phyloP scores from a whole-genome alignment of 2,329 filamentous ascomycete genomes.

The Aschersonia sp. region DNA sequence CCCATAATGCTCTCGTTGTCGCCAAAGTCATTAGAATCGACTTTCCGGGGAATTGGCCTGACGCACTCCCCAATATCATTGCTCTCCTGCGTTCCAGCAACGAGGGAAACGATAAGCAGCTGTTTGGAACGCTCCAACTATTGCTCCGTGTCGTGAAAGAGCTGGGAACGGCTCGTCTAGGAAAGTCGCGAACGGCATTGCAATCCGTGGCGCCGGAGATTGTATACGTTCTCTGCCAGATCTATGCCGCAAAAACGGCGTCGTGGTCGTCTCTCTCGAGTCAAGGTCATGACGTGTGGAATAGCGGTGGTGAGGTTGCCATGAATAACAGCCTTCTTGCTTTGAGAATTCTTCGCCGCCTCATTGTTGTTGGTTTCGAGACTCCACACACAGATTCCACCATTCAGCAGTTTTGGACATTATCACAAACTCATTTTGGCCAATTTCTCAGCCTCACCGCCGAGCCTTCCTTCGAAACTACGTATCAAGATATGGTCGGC shows the following conservation, averaged over 20 bases:
- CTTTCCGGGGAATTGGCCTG: slow-evolving; percentile 74
- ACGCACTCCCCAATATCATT: slow-evolving; percentile 45
- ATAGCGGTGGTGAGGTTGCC: slow-evolving; percentile 41
- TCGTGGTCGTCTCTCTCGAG: slow-evolving; percentile 51
- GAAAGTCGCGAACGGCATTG: slow-evolving; percentile 59
- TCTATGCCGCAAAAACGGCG: slow-evolving; percentile 62
- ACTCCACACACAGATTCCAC: slow-evolving; percentile 65
- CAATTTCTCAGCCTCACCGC: slow-evolving; percentile 53
- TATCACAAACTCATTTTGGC: slow-evolving; percentile 66
- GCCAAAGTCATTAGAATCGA: slow-evolving; percentile 84
- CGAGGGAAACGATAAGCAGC: slow-evolving; percentile 45
- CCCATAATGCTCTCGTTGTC: slow-evolving; percentile 78
- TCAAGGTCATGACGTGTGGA: slow-evolving; percentile 36
- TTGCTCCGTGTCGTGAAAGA: slow-evolving; percentile 84
- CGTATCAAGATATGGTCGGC: slow-evolving; percentile 50
- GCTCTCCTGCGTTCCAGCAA: slow-evolving; percentile 40
- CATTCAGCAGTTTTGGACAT: slow-evolving; percentile 65
- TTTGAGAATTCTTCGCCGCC: slow-evolving; percentile 65
- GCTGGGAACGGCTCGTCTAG: slow-evolving; percentile 63
- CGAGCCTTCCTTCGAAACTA: slow-evolving; percentile 35
- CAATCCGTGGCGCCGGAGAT: slow-evolving; percentile 72
- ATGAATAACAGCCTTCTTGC: slow-evolving; percentile 66
- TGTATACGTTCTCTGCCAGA: slow-evolving; percentile 60
- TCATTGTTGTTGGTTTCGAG: slow-evolving; percentile 72
- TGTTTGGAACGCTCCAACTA: slow-evolving; percentile 60